phyloP scores from a whole-genome alignment of 2,329 filamentous ascomycete genomes.

The Cladosporium sp. region DNA sequence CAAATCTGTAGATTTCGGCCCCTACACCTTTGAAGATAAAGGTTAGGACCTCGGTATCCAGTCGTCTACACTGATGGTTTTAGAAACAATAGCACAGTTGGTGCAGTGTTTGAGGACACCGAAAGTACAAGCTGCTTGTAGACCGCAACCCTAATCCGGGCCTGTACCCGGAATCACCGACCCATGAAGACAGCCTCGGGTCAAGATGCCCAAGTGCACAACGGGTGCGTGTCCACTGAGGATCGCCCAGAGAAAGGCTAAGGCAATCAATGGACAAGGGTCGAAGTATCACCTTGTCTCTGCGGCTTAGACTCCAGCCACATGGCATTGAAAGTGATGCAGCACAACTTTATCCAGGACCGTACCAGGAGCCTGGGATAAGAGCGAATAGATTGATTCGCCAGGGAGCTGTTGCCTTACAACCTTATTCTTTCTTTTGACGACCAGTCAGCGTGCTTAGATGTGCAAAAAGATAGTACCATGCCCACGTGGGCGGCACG shows the following conservation, averaged over 20 bases:
- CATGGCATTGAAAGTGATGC: background rate
- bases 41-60: background rate
- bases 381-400: slow-evolving; percentile 2
- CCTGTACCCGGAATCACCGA: background rate
- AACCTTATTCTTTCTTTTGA: background rate
- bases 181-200: background rate
- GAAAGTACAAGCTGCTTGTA: background rate
- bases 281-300: background rate
- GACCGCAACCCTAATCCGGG: background rate
- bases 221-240: background rate
- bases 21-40: background rate
- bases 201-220: background rate
- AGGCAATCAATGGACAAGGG: background rate
- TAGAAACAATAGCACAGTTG: background rate
- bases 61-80: background rate
- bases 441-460: background rate
- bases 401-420: background rate
- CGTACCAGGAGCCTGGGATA: background rate
- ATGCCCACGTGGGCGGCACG: background rate
- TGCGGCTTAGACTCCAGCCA: background rate
- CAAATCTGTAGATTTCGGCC: background rate
- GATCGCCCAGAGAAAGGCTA: background rate
- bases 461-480: background rate
- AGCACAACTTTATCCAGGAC: background rate
- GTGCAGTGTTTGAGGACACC: background rate